These are phyloP conservation scores for Annulohypoxylon moriforme DNA, from an alignment of 495 filamentous ascomycete species.

Conservation along the genomic window DNA sequence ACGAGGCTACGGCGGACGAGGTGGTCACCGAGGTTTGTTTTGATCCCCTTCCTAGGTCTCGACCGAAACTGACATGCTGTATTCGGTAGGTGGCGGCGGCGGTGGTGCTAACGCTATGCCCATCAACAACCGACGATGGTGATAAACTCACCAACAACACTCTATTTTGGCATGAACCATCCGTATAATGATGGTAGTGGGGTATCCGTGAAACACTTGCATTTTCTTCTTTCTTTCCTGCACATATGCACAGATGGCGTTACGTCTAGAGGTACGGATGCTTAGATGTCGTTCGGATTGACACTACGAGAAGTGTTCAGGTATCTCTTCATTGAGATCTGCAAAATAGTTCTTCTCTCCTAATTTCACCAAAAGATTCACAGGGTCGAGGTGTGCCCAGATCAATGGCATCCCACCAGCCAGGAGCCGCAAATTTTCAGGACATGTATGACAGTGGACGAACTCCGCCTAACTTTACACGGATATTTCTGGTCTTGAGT, in stretches of 20 bases:
- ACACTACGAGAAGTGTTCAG: conserved; percentile 26
- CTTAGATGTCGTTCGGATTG: conserved; percentile 47
- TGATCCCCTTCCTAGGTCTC: background rate
- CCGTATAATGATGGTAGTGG: conserved; percentile 3
- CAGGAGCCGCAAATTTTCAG: conserved; percentile 3
- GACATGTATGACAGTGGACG: conserved; percentile 1
- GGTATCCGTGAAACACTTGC: conserved; percentile 25
- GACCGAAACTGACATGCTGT: conserved; percentile 31
- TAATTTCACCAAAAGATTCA: conserved; percentile 33
- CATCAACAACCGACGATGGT: conserved; percentile 62
- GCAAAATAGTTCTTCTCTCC: conserved; percentile 20
- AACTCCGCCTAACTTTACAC: conserved; percentile 22
- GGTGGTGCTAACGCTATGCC: conserved; percentile 60
- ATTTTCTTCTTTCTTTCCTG: conserved; percentile 35
- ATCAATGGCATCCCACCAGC: conserved; percentile 7
- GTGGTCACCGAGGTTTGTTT: conserved; percentile 69
- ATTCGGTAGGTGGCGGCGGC: conserved; percentile 31
- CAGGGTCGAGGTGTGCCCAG: conserved; percentile 7
- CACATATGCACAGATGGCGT: conserved; percentile 50
- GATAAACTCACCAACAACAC: conserved; percentile 27
- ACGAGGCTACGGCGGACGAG: conserved; percentile 68
- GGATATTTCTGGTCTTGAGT: conserved; percentile 13
- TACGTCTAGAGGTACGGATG: conserved; percentile 49
- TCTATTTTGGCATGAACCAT: background rate
- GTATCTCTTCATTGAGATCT: conserved; percentile 37